A percentile compares a stretch with the other conserved stretches of the same genome.
Evolutionary conservation across 306 rosid genomes (phyloP).

Genomic region (Gleditsia sinensis): DNA sequence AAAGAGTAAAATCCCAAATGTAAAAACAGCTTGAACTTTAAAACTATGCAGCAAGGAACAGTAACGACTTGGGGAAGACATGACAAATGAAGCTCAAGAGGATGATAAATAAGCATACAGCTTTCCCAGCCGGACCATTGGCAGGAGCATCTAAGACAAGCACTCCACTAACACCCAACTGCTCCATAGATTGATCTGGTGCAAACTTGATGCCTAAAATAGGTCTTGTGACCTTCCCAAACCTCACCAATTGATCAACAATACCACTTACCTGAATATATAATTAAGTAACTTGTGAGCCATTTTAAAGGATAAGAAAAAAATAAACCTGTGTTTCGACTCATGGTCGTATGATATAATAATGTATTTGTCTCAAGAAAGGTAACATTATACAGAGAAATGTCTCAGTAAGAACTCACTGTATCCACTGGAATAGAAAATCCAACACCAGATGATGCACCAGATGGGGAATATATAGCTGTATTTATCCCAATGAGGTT

Average conservation of each 20-base stretch:
- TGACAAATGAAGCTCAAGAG: neutral
- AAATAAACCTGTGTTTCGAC: no score
- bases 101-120: slow-evolving; percentile 57
- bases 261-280: slow-evolving; percentile 78
- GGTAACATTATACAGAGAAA: neutral
- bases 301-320: slow-evolving; percentile 6
- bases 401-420: slow-evolving; percentile 52
- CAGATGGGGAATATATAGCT: slow-evolving; percentile 96
- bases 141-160: slow-evolving; percentile 95
- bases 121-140: slow-evolving; percentile 97
- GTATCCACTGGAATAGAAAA: slow-evolving; percentile 98
- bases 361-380: neutral
- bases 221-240: slow-evolving; percentile 98
- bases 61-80: no score
- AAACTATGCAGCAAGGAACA: no score
- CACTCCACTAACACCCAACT: slow-evolving; percentile 93
- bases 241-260: slow-evolving; percentile 93
- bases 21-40: no score
- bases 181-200: slow-evolving; percentile 98
- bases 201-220: slow-evolving; percentile 97
- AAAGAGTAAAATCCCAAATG: no score
- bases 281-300: slow-evolving; percentile 14
- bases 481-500: slow-evolving; percentile 95
- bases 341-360: no score
- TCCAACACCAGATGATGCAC: slow-evolving; percentile 98